Evolutionary conservation across 441 rosid genomes (phyloP), one percentile per base, ranked within the genome.

Genomic region (Gossypium lobatum): DNA sequence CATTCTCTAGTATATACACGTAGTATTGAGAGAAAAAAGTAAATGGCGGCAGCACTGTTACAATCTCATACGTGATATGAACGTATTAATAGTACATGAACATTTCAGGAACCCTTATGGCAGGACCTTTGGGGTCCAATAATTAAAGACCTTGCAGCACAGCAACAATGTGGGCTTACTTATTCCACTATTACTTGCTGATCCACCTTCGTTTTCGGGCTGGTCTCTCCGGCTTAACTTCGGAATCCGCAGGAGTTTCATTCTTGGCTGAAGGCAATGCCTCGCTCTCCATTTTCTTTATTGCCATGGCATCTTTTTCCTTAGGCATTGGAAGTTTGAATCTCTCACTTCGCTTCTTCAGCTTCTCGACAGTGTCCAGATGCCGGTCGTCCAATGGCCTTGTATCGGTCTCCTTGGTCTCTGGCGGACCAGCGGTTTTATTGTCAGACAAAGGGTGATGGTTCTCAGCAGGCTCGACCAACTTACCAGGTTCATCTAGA

Each of bases 331-430:
- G 99, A 76, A 93, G 94, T 84, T 89, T 96, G 89, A 93, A 96
- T 73, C 99, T 85, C 86, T 96, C 98, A 61, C 99, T 96, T 64
- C 99, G 88, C 81, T 96, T 93, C 90, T 96, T 96, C 80, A 96
- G 85, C 86, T 93, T 96, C 89, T 93, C 99, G 46, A 96, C 96
- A 0, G 99, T 96, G 79, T 93, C 97, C 64, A 88, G 83, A 81
- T 92, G 98, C 57, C 85, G 81, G 80, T 91, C 93, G 72, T 91
- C 95, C 18, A 74, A 39, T 34, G 87, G 89, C 69, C 87, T 88
- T 77, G 78, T 74, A 68, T 84, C 92, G 37, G 77, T 75, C 80
- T 87, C 92, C 84, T 85, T 88, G 55, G 71, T 81, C 72, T 91
- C 94, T 42, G 75, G 77, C 70, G 84, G 88, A 73, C 75, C 73